Percentiles rank a stretch among this genome's conserved stretches.
Conservation (phyloP, 345 rosid genomes). For the Salix exigua region DNA sequence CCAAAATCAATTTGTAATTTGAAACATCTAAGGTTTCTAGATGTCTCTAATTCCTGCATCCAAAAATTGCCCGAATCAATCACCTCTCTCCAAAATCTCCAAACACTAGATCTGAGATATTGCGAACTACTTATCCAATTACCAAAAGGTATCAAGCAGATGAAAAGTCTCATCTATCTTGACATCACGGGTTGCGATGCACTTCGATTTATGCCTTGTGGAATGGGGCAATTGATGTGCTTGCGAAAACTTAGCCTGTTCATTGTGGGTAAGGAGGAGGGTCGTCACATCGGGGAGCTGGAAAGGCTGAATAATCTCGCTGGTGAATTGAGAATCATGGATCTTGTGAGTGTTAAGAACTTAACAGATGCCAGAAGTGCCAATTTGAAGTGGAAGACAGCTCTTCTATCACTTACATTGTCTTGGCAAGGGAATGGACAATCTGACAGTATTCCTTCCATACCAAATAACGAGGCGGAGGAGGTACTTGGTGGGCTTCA, state of each 20-base stretch:
- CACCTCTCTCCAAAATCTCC: conserved; percentile 13
- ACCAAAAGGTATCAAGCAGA: not conserved
- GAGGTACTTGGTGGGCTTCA: not conserved
- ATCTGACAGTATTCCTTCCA: not conserved
- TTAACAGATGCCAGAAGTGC: conserved; percentile 18
- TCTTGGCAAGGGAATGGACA: not conserved
- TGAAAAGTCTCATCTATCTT: conserved; percentile 7
- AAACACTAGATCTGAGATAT: not conserved
- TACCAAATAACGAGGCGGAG: not conserved
- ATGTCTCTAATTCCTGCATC: not conserved
- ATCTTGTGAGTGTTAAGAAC: not conserved
- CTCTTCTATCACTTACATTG: not conserved
- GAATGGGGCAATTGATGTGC: conserved; percentile 7
- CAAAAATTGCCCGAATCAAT: conserved; percentile 10
- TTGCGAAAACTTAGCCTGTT: conserved; percentile 12
- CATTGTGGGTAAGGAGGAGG: conserved; percentile 9
- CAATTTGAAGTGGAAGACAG: conserved; percentile 10
- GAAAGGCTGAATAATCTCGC: not conserved
- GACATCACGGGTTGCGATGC: not conserved
- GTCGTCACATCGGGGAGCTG: not conserved
- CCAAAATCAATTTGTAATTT: conserved; percentile 3
- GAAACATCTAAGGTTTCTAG: conserved; percentile 21
- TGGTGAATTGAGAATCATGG: conserved; percentile 6
- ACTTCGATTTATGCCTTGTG: not conserved
- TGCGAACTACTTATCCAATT: not conserved